These are phyloP conservation scores for Aristolochia californica DNA, from an alignment of 164 flowering plant species.

Conservation along the genomic window DNA sequence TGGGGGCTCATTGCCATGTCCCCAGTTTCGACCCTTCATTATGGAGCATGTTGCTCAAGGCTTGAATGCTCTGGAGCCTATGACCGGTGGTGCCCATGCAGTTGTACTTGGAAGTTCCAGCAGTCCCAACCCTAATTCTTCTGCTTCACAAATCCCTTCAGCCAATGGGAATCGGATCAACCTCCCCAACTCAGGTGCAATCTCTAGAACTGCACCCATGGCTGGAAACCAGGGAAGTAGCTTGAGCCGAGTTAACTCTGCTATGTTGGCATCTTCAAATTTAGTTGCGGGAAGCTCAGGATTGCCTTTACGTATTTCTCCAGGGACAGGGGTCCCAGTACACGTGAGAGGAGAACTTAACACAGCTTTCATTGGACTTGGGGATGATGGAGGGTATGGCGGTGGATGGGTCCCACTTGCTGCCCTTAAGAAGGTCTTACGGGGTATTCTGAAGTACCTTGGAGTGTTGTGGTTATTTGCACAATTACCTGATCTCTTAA, in stretches of 20 bases:
- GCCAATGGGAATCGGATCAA: slow-evolving; percentile 50
- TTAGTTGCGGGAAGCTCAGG: slow-evolving; percentile 43
- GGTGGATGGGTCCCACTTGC: slow-evolving; percentile 99
- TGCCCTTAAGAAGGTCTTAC: slow-evolving; percentile 92
- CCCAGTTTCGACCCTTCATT: slow-evolving; percentile 97
- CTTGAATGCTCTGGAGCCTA: slow-evolving; percentile 74
- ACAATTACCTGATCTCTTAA: slow-evolving; percentile 85
- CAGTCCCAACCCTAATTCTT: slow-evolving; percentile 35
- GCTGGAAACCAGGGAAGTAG: slow-evolving; percentile 40
- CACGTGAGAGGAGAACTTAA: slow-evolving; percentile 91
- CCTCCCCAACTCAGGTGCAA: slow-evolving; percentile 35
- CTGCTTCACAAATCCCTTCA: slow-evolving; percentile 35
- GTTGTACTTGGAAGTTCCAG: slow-evolving; percentile 43
- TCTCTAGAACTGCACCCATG: slow-evolving; percentile 32
- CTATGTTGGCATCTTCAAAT: slow-evolving; percentile 41
- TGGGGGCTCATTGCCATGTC: slow-evolving; percentile 98
- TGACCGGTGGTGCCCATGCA: slow-evolving; percentile 46
- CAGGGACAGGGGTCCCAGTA: slow-evolving; percentile 68
- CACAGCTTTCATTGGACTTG: slow-evolving; percentile 99
- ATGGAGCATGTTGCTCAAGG: slow-evolving; percentile 99
- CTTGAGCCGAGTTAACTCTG: slow-evolving; percentile 43
- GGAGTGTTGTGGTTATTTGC: slow-evolving; percentile 99
- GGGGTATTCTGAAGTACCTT: slow-evolving; percentile 93
- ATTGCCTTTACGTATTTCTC: slow-evolving; percentile 57
- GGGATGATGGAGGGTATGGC: slow-evolving; percentile 99